Percentiles rank a stretch among this genome's conserved stretches.
Conservation (phyloP, 257 asterid species). For the Craterostigma plantagineum region DNA sequence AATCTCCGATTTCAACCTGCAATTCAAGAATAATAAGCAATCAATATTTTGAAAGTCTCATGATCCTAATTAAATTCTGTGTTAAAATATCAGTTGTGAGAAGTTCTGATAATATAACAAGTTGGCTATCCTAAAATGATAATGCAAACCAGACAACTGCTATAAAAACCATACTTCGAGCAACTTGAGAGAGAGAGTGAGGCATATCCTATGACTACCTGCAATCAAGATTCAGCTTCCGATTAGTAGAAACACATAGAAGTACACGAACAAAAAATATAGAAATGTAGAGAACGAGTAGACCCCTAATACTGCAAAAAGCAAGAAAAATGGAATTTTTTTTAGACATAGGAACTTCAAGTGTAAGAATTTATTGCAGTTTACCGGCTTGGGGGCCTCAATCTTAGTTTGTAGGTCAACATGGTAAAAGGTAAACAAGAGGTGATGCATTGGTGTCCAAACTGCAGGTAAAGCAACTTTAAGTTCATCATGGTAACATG, state of each 20-base stretch:
- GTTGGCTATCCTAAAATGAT: too few relatives aligned
- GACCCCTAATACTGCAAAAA: neutral
- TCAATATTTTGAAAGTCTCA: neutral
- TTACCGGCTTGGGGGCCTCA: conserved; percentile 96
- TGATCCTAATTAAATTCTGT: too few relatives aligned
- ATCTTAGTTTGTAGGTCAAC: conserved; percentile 93
- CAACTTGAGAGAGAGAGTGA: conserved; percentile 73
- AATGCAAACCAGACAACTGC: neutral
- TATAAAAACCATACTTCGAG: conserved; percentile 60
- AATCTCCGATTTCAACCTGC: conserved; percentile 83
- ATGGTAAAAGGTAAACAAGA: conserved; percentile 84
- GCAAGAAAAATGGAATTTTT: neutral
- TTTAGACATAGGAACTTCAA: neutral
- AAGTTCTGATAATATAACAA: too few relatives aligned
- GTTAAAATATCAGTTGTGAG: too few relatives aligned
- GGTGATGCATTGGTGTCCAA: conserved; percentile 92
- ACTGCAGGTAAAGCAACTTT: conserved; percentile 91
- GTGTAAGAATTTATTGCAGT: conserved; percentile 11
- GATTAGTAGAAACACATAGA: conserved; percentile 9
- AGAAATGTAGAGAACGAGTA: neutral
- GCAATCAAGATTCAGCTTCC: conserved; percentile 22
- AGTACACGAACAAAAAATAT: conserved; percentile 7
- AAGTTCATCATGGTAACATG: conserved; percentile 93
- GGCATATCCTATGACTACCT: conserved; percentile 93
- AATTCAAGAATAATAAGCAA: conserved; percentile 11